Evolutionary conservation across 805 yeast genomes (phyloP).

Genomic region (Kuraishia ogatae): DNA sequence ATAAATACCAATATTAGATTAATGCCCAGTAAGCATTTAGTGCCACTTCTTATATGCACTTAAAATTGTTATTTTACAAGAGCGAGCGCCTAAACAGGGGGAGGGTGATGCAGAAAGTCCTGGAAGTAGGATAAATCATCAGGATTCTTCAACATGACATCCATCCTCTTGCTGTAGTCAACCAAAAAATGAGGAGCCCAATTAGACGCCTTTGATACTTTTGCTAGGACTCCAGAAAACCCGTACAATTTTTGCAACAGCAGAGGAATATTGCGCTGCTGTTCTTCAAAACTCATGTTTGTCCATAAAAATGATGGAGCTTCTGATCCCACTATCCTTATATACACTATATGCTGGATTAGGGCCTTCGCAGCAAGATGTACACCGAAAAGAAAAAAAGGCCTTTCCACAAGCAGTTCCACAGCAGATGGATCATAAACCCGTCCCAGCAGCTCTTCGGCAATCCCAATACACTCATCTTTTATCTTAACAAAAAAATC

Average conservation of each 20-base stretch:
- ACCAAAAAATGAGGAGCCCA: background rate
- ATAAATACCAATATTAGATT: too few relatives aligned
- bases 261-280: background rate
- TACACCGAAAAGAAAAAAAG: background rate
- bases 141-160: background rate
- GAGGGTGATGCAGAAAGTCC: background rate
- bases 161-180: background rate
- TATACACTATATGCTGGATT: background rate
- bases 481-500: background rate
- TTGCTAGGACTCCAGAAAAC: background rate
- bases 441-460: background rate
- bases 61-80: too few relatives aligned
- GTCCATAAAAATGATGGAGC: background rate
- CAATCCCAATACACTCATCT: background rate
- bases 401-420: background rate
- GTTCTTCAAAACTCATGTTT: background rate
- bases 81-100: background rate
- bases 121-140: background rate
- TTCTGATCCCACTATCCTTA: background rate
- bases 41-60: too few relatives aligned
- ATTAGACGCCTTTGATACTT: background rate
- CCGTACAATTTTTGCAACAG: background rate
- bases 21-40: too few relatives aligned
- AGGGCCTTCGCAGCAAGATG: background rate
- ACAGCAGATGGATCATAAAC: background rate